Percentiles rank a stretch among this genome's conserved stretches.
phyloP scores from a whole-genome alignment of 2,329 filamentous ascomycete genomes.

The Aureobasidium leucospermi region DNA sequence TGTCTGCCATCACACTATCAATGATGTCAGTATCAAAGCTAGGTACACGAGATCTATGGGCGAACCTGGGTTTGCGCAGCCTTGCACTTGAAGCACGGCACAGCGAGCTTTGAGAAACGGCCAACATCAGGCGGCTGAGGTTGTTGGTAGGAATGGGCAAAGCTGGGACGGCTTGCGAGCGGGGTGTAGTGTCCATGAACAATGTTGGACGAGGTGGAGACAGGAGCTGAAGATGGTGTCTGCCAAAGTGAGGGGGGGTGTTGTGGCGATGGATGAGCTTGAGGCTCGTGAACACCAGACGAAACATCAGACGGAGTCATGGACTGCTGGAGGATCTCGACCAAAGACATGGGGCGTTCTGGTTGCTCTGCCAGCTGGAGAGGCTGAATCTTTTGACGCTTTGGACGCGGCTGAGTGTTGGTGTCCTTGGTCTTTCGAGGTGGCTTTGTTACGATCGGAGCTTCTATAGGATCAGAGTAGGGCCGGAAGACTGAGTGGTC shows the following conservation, averaged over 20 bases:
- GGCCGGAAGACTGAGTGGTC: constrained; percentile 6
- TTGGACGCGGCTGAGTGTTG: not conserved
- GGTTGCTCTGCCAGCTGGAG: constrained; percentile 4
- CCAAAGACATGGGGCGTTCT: constrained; percentile 21
- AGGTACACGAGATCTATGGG: not conserved
- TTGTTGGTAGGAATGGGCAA: not conserved
- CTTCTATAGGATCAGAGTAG: not conserved
- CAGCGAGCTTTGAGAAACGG: constrained; percentile 10
- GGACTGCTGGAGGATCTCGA: constrained; percentile 22
- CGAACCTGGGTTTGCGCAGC: constrained; percentile 5
- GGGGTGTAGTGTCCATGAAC: not conserved
- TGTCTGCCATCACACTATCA: constrained; percentile 12
- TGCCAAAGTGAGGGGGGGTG: not conserved
- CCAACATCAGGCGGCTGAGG: constrained; percentile 6
- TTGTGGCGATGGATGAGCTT: not conserved
- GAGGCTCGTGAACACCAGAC: not conserved
- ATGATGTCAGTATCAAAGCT: not conserved
- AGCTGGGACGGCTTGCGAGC: not conserved
- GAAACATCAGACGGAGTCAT: not conserved
- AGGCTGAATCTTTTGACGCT: constrained; percentile 8
- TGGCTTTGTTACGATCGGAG: not conserved
- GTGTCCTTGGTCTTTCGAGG: constrained; percentile 3
- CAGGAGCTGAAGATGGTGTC: not conserved
- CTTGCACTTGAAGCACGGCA: constrained; percentile 14
- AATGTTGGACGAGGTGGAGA: not conserved